phyloP scores from a whole-genome alignment of 176 grass and related monocot species.

The Hsuehochloa calcarea region DNA sequence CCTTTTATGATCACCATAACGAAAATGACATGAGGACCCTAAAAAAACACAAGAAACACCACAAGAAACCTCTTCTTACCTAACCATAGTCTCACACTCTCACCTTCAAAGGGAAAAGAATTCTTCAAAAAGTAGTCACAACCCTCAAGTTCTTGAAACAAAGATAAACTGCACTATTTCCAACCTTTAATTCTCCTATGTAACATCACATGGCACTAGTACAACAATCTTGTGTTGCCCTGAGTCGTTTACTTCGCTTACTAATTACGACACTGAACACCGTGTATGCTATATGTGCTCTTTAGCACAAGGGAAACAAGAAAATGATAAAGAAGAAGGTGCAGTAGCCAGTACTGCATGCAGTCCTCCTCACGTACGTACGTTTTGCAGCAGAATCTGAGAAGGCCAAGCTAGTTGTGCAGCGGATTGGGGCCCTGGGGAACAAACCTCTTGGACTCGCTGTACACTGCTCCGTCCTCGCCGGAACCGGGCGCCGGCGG shows the following conservation, averaged over 20 bases:
- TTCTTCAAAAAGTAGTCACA: neutral
- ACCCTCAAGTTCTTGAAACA: neutral
- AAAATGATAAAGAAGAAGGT: neutral
- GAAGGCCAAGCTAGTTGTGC: conserved; percentile 32
- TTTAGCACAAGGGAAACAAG: conserved; percentile 18
- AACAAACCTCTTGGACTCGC: conserved; percentile 48
- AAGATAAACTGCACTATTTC: neutral
- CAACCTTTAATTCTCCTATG: neutral
- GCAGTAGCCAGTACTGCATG: neutral
- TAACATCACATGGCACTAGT: conserved; percentile 6
- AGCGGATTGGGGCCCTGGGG: conserved; percentile 57
- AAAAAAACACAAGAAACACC: neutral
- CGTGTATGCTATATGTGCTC: conserved; percentile 7
- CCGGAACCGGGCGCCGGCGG: neutral
- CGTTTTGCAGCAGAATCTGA: neutral
- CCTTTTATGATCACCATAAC: neutral
- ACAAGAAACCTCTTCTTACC: neutral
- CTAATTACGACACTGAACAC: conserved; percentile 29
- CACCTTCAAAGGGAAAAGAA: too few relatives aligned
- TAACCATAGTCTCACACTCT: neutral
- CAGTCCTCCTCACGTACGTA: conserved; percentile 7
- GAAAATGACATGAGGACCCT: neutral
- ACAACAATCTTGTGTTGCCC: neutral
- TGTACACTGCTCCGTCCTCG: neutral
- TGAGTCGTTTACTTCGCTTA: neutral